phyloP scores from a whole-genome alignment of 2,329 filamentous ascomycete species.

The Diplodia scrobiculata region DNA sequence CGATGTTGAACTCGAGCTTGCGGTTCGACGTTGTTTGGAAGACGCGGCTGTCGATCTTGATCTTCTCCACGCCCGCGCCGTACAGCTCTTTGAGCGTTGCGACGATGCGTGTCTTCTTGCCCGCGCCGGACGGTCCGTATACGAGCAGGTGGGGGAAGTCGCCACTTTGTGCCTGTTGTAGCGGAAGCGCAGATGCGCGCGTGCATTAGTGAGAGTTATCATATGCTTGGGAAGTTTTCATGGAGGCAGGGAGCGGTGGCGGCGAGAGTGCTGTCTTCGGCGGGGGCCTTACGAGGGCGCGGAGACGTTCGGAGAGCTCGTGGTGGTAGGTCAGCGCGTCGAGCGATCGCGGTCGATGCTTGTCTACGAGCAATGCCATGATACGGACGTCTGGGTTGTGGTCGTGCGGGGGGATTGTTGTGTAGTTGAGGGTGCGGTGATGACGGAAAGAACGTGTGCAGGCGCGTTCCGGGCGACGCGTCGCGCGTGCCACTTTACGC shows the following conservation, averaged over 20 bases:
- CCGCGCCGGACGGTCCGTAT: conserved; percentile 93
- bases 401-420: background rate
- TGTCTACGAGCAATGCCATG: conserved; percentile 68
- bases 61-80: conserved; percentile 96
- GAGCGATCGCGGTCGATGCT: conserved; percentile 69
- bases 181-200: conserved; percentile 29
- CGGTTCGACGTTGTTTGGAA: conserved; percentile 95
- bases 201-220: conserved; percentile 28
- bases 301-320: conserved; percentile 82
- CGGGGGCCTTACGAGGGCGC: conserved; percentile 69
- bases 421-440: background rate
- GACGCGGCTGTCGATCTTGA: conserved; percentile 96
- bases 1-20: conserved; percentile 99
- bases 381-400: background rate
- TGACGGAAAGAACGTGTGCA: conserved; percentile 7
- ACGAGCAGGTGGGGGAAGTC: conserved; percentile 98
- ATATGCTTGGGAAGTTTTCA: background rate
- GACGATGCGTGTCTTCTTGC: conserved; percentile 96
- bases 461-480: conserved; percentile 21
- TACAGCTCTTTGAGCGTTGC: conserved; percentile 94
- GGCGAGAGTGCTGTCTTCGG: conserved; percentile 7
- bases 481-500: conserved; percentile 13
- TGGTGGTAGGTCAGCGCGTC: conserved; percentile 82
- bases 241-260: background rate
- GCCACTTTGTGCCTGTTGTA: conserved; percentile 79